phyloP scores from a whole-genome alignment of 768 basidiomycete genomes.

The Hysterangium stoloniferum region DNA sequence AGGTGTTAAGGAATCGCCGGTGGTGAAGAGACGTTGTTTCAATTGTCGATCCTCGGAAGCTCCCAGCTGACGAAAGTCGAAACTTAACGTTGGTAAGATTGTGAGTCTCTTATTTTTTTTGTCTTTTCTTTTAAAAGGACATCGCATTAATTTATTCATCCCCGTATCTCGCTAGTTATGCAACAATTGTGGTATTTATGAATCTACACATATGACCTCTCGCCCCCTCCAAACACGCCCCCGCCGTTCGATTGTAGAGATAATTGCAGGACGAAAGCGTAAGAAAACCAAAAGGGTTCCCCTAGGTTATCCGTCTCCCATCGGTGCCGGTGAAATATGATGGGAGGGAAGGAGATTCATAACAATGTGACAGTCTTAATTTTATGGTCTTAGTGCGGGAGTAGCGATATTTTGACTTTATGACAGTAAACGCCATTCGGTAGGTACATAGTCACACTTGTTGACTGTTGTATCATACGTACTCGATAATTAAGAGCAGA shows the following conservation, averaged over 20 bases:
- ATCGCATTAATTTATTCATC: neutral
- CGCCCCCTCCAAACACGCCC: slow-evolving; percentile 9
- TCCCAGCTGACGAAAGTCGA: slow-evolving; percentile 10
- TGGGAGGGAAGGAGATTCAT: too few relatives aligned
- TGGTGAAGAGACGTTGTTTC: slow-evolving; percentile 1
- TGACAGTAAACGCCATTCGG: too few relatives aligned
- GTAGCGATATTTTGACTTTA: too few relatives aligned
- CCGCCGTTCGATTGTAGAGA: neutral
- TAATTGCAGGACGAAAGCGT: neutral
- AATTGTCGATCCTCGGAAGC: slow-evolving; percentile 7
- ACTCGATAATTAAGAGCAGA: too few relatives aligned
- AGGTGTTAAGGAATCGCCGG: slow-evolving; percentile 4
- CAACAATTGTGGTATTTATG: slow-evolving; percentile 12
- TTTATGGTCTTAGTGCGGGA: too few relatives aligned
- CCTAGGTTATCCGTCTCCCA: too few relatives aligned
- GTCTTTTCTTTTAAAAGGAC: neutral
- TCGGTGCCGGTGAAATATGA: too few relatives aligned
- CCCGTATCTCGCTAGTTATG: slow-evolving; percentile 5
- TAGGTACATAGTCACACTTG: too few relatives aligned
- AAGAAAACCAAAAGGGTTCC: neutral
- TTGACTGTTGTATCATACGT: too few relatives aligned
- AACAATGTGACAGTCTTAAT: too few relatives aligned
- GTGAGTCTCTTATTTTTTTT: neutral
- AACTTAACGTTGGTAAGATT: slow-evolving; percentile 7
- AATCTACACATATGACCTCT: slow-evolving; percentile 7